These are phyloP conservation scores for Ascosphaera apis DNA, from an alignment of 2,329 filamentous ascomycete species.

Conservation along the genomic window DNA sequence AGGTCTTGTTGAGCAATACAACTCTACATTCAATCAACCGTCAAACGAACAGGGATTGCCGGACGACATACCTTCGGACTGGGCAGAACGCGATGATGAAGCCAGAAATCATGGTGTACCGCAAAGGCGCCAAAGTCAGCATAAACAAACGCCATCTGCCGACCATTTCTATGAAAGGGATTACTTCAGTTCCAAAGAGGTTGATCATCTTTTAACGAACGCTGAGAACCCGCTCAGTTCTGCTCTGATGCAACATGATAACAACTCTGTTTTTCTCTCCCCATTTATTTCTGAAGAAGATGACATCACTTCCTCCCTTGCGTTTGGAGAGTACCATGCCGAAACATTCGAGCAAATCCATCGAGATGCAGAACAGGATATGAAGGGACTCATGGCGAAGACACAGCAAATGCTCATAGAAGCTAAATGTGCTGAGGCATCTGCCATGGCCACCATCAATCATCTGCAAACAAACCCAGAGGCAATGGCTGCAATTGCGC, in stretches of 20 bases:
- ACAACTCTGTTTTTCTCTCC: constrained; percentile 8
- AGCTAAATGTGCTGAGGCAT: constrained; percentile 70
- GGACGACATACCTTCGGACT: constrained; percentile 10
- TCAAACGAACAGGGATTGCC: constrained; percentile 7
- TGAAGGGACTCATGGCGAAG: constrained; percentile 45
- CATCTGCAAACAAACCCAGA: constrained; percentile 67
- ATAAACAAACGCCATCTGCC: neutral
- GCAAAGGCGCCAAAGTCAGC: neutral
- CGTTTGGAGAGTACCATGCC: constrained; percentile 65
- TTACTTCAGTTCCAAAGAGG: neutral
- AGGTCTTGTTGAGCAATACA: neutral
- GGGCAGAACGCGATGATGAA: neutral
- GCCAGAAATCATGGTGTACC: neutral
- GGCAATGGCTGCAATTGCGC: constrained; percentile 75
- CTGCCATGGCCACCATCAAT: constrained; percentile 58
- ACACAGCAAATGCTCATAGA: constrained; percentile 64
- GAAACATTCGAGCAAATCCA: constrained; percentile 28
- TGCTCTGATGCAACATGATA: constrained; percentile 7
- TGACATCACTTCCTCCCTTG: constrained; percentile 65
- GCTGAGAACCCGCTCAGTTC: constrained; percentile 1
- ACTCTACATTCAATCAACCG: constrained; percentile 6
- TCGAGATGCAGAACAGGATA: constrained; percentile 29
- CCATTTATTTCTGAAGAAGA: constrained; percentile 14
- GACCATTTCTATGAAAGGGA: neutral
- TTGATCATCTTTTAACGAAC: neutral